Evolutionary conservation across 2,329 filamentous ascomycete genomes (phyloP).

Genomic region (Beauveria caledonica): DNA sequence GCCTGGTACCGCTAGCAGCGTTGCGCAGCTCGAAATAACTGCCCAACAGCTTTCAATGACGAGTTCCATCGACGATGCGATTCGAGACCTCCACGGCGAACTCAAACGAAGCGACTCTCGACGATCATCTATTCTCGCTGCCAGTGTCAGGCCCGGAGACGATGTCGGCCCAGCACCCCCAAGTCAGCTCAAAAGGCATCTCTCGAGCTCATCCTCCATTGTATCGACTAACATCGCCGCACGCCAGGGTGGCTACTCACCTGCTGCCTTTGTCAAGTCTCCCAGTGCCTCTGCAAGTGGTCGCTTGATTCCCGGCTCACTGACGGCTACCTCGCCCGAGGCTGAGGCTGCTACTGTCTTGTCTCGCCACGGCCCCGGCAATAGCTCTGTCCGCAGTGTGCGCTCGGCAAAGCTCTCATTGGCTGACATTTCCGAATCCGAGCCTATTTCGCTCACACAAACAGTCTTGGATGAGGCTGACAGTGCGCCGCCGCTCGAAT

Average conservation of each 20-base stretch:
- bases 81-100: constrained; percentile 63
- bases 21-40: constrained; percentile 65
- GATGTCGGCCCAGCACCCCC: constrained; percentile 17
- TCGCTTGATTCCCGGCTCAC: constrained; percentile 46
- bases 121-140: constrained; percentile 52
- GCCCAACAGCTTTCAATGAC: constrained; percentile 67
- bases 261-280: constrained; percentile 59
- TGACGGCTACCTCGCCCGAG: constrained; percentile 33
- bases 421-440: constrained; percentile 50
- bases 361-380: constrained; percentile 46
- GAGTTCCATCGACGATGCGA: constrained; percentile 70
- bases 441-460: constrained; percentile 42
- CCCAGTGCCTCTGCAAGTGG: constrained; percentile 55
- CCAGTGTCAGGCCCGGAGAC: constrained; percentile 28
- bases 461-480: constrained; percentile 49
- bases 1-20: constrained; percentile 58
- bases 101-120: constrained; percentile 62
- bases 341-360: constrained; percentile 32
- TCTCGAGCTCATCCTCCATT: constrained; percentile 52
- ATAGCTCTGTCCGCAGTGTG: constrained; percentile 43
- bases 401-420: constrained; percentile 43
- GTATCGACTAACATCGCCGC: constrained; percentile 60
- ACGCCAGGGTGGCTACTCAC: constrained; percentile 62
- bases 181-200: constrained; percentile 31
- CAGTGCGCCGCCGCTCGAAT: constrained; percentile 25